Percentiles rank a stretch among this genome's conserved stretches.
Conservation (phyloP, 768 basidiomycete genomes). For the Mycena crocata region DNA sequence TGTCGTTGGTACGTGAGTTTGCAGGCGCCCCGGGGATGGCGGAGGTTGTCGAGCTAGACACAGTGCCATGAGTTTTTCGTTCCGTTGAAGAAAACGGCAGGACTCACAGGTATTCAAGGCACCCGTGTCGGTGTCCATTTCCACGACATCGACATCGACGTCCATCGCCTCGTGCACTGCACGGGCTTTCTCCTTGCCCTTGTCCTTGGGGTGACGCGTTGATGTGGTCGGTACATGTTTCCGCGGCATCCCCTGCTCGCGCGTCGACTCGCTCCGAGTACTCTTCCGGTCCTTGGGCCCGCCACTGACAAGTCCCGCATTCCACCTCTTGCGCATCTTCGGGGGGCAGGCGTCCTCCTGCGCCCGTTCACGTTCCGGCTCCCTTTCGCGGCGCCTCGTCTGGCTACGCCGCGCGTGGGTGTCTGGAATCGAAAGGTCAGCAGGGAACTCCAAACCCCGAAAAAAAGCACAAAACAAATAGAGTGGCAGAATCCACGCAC, state of each 20-base stretch:
- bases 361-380: background rate
- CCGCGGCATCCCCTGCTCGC: no score
- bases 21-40: background rate
- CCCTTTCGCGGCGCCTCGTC: background rate
- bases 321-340: slow-evolving; percentile 31
- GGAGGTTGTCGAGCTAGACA: background rate
- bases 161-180: slow-evolving; percentile 26
- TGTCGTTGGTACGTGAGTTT: background rate
- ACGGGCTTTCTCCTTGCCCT: slow-evolving; percentile 30
- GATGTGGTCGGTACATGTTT: no score
- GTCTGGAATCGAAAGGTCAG: background rate
- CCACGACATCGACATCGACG: slow-evolving; percentile 21
- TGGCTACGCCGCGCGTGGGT: background rate
- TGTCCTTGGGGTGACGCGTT: no score
- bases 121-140: background rate
- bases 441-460: background rate
- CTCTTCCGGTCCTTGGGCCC: slow-evolving; percentile 18
- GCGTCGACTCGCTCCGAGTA: no score
- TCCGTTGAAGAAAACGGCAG: background rate
- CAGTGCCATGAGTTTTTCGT: background rate
- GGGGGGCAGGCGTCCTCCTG: background rate
- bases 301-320: background rate
- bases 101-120: background rate
- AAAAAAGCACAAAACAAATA: background rate
- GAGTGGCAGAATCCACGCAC: background rate